These are phyloP conservation scores for Aspergillus carbonarius DNA, from an alignment of 2,329 filamentous ascomycete species.

Conservation along the genomic window DNA sequence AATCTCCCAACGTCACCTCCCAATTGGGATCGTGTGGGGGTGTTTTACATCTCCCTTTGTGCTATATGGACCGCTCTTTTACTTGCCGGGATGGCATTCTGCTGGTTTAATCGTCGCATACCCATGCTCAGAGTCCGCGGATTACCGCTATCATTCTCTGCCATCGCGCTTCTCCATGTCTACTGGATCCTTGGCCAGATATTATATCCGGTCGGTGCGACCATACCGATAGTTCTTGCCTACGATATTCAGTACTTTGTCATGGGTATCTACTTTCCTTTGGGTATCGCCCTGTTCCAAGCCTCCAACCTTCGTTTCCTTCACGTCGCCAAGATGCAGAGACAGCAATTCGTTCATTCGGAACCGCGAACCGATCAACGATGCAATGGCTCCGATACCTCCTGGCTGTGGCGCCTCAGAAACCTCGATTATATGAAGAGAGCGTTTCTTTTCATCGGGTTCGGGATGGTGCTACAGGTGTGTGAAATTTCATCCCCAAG, in stretches of 20 bases:
- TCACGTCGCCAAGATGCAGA: conserved; percentile 57
- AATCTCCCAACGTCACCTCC: background rate
- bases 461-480: conserved; percentile 60
- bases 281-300: conserved; percentile 66
- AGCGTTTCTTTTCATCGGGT: conserved; percentile 44
- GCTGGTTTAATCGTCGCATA: conserved; percentile 6
- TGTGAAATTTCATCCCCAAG: background rate
- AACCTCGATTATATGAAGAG: conserved; percentile 27
- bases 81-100: background rate
- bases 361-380: conserved; percentile 7
- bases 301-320: conserved; percentile 63
- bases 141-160: conserved; percentile 36
- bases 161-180: conserved; percentile 39
- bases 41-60: background rate
- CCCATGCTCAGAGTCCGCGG: conserved; percentile 41
- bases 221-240: conserved; percentile 42
- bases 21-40: background rate
- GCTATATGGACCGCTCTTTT: background rate
- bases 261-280: conserved; percentile 65
- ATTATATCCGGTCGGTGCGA: conserved; percentile 35
- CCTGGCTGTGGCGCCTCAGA: conserved; percentile 24
- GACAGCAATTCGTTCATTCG: conserved; percentile 38
- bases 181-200: conserved; percentile 39
- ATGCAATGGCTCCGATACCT: conserved; percentile 7
- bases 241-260: conserved; percentile 60